A percentile compares a stretch with the other conserved stretches of the same genome.
These are phyloP conservation scores for Suillus placidus DNA, from an alignment of 768 basidiomycete species.

Conservation along the genomic window DNA sequence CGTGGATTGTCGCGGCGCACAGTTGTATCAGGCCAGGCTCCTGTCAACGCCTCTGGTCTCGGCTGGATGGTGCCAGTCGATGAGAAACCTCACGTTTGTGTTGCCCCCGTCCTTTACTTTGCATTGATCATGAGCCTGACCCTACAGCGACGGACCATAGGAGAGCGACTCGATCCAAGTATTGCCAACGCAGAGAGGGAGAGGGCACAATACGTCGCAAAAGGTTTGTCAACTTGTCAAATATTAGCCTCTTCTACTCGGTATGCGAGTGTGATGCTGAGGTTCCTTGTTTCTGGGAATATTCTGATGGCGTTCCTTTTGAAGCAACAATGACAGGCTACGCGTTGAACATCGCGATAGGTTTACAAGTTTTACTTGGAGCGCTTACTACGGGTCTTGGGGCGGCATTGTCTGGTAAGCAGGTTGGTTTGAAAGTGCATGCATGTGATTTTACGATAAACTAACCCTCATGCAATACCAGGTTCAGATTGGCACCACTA, in stretches of 20 bases:
- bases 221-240: slow-evolving; percentile 36
- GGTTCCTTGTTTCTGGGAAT: not conserved
- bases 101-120: not conserved
- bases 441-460: not conserved
- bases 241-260: slow-evolving; percentile 5
- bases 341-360: slow-evolving; percentile 54
- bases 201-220: slow-evolving; percentile 46
- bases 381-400: slow-evolving; percentile 71
- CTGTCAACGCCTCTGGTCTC: slow-evolving; percentile 11
- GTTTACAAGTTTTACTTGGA: slow-evolving; percentile 63
- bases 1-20: slow-evolving; percentile 20
- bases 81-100: slow-evolving; percentile 22
- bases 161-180: slow-evolving; percentile 60
- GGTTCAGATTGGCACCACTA: slow-evolving; percentile 34
- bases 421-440: slow-evolving; percentile 35
- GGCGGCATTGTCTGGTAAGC: slow-evolving; percentile 42
- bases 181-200: slow-evolving; percentile 48
- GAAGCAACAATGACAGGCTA: slow-evolving; percentile 37
- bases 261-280: not conserved
- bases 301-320: slow-evolving; percentile 9
- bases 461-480: slow-evolving; percentile 16
- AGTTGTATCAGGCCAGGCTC: not conserved
- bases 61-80: slow-evolving; percentile 34
- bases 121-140: not conserved
- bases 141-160: slow-evolving; percentile 40